Conservation (phyloP, 1,139 yeast species). For the Zhuliangozyma blackwelliae region DNA sequence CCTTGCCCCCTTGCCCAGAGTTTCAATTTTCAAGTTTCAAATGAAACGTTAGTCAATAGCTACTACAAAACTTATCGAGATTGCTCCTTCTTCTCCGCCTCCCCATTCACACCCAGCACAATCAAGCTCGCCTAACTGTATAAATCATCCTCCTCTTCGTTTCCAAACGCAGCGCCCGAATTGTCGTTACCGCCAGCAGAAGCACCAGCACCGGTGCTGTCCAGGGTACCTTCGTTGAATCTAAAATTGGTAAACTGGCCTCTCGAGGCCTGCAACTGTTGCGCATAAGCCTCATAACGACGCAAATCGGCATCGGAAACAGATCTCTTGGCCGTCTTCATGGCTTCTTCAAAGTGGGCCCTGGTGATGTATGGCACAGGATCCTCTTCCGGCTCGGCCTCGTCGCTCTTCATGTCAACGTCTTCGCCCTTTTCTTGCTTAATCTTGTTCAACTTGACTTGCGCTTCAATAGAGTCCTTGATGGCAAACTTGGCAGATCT, state of each 20-base stretch:
- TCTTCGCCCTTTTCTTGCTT: slow-evolving; percentile 42
- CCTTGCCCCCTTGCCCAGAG: too few relatives aligned
- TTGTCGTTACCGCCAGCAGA: slow-evolving; percentile 8
- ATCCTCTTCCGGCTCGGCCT: slow-evolving; percentile 56
- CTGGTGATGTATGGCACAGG: slow-evolving; percentile 95
- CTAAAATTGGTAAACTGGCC: slow-evolving; percentile 82
- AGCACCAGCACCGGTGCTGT: slow-evolving; percentile 13
- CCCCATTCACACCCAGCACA: not conserved
- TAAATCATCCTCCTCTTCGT: slow-evolving; percentile 90
- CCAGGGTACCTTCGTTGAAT: slow-evolving; percentile 39
- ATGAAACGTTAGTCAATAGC: too few relatives aligned
- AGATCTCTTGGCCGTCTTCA: slow-evolving; percentile 98
- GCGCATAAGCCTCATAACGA: slow-evolving; percentile 98
- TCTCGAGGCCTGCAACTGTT: slow-evolving; percentile 91
- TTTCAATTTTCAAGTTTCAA: too few relatives aligned
- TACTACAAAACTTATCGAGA: too few relatives aligned
- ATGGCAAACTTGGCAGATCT: slow-evolving; percentile 98
- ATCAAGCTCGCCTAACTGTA: slow-evolving; percentile 50
- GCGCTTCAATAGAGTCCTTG: slow-evolving; percentile 94
- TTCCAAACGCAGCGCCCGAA: slow-evolving; percentile 46
- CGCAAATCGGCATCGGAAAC: slow-evolving; percentile 97
- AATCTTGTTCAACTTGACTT: slow-evolving; percentile 49
- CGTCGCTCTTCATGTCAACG: slow-evolving; percentile 52
- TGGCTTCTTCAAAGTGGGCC: slow-evolving; percentile 95
- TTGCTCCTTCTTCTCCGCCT: not conserved